These are phyloP conservation scores for Rhododendron vialii DNA, from an alignment of 148 eudicot genomes.

Conservation along the genomic window DNA sequence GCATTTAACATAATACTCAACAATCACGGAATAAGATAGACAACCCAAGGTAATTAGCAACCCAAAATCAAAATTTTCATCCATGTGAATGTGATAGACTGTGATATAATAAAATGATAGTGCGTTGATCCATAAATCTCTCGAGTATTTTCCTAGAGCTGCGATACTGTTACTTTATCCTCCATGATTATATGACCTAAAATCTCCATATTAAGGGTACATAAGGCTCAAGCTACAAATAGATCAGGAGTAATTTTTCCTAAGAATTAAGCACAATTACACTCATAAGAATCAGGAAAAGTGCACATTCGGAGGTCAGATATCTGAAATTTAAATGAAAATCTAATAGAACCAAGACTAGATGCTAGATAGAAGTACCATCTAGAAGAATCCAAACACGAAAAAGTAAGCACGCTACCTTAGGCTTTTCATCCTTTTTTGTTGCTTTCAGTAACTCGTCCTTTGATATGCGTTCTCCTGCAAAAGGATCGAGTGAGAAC, in stretches of 20 bases:
- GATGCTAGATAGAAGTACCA: not conserved
- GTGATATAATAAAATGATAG: not conserved
- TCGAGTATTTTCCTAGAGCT: not conserved
- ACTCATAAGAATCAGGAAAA: not conserved
- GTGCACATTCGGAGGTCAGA: not conserved
- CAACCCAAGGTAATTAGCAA: not conserved
- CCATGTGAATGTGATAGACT: not conserved
- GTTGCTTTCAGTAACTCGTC: conserved; percentile 59
- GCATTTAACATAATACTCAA: not conserved
- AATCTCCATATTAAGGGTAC: not conserved
- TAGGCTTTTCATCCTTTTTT: conserved; percentile 81
- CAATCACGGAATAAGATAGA: not conserved
- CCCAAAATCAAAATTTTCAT: not conserved
- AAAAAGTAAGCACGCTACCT: conserved; percentile 45
- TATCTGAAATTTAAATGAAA: not conserved
- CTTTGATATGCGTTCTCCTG: conserved; percentile 78
- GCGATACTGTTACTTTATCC: not conserved
- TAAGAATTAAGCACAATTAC: not conserved
- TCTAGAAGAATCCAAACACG: not conserved
- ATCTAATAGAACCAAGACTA: not conserved
- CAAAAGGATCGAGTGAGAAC: conserved; percentile 11
- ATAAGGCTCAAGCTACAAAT: not conserved
- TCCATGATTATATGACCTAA: not conserved
- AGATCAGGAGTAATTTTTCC: not conserved
- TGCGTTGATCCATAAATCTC: not conserved